phyloP scores from a whole-genome alignment of 805 yeast genomes.

The Metschnikowia santaceciliae region DNA sequence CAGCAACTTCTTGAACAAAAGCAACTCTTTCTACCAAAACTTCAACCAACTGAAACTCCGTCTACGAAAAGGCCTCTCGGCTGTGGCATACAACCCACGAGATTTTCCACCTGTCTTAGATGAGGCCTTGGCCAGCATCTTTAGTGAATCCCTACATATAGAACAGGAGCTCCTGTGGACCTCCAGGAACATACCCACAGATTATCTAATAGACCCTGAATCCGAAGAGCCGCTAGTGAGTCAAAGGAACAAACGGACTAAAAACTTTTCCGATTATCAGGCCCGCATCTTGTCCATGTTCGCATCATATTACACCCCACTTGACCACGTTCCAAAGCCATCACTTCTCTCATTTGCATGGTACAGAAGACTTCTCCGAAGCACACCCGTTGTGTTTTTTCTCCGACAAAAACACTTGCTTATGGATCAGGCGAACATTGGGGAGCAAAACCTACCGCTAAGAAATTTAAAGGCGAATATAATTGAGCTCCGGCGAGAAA shows the following conservation, averaged over 20 bases:
- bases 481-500: slow-evolving; percentile 7
- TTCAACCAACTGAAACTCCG: slow-evolving; percentile 23
- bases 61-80: background rate
- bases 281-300: slow-evolving; percentile 25
- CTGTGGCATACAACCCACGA: slow-evolving; percentile 9
- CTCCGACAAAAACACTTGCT: slow-evolving; percentile 26
- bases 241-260: slow-evolving; percentile 11
- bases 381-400: slow-evolving; percentile 30
- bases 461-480: slow-evolving; percentile 14
- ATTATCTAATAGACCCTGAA: background rate
- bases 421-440: slow-evolving; percentile 23
- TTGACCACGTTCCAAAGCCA: slow-evolving; percentile 10
- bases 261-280: slow-evolving; percentile 20
- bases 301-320: slow-evolving; percentile 26
- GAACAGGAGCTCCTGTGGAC: slow-evolving; percentile 8
- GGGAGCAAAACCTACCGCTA: slow-evolving; percentile 22
- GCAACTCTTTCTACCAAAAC: slow-evolving; percentile 17
- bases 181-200: slow-evolving; percentile 8
- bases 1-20: slow-evolving; percentile 15
- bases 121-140: slow-evolving; percentile 18
- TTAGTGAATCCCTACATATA: slow-evolving; percentile 16
- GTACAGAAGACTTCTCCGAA: slow-evolving; percentile 25
- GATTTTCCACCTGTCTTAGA: slow-evolving; percentile 25
- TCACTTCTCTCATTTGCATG: slow-evolving; percentile 24
- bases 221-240: slow-evolving; percentile 8